Conservation (phyloP, 257 asterid genomes). For the Nicotiana noctiflora region DNA sequence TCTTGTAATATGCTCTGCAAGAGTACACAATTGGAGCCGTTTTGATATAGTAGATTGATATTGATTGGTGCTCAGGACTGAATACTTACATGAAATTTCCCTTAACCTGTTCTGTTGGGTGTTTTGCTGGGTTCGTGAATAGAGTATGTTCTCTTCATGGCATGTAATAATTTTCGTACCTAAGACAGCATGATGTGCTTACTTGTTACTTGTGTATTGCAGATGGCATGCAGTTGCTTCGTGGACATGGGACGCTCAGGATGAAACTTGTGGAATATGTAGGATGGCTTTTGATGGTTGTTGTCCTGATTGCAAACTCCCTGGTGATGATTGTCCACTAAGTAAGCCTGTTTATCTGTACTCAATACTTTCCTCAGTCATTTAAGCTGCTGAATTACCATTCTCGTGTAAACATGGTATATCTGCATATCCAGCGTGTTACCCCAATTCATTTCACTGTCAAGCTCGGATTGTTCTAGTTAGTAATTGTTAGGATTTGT, state of each 20-base stretch:
- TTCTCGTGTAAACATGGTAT: not conserved
- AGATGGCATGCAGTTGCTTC: constrained; percentile 91
- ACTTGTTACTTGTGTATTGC: not conserved
- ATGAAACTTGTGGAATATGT: constrained; percentile 90
- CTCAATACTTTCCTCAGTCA: not conserved
- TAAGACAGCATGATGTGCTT: not conserved
- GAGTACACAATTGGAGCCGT: not conserved
- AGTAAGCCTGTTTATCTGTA: constrained; percentile 34
- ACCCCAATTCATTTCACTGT: too few relatives aligned
- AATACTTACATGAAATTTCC: constrained; percentile 10
- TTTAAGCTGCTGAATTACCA: not conserved
- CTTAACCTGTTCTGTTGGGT: constrained; percentile 37
- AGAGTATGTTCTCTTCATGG: constrained; percentile 51
- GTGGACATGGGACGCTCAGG: constrained; percentile 99
- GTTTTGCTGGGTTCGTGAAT: constrained; percentile 23
- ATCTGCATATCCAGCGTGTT: not conserved
- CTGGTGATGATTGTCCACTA: constrained; percentile 88
- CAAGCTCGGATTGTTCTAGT: too few relatives aligned
- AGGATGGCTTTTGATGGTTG: constrained; percentile 92
- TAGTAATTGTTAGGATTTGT: too few relatives aligned
- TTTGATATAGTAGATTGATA: not conserved
- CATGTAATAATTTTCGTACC: not conserved
- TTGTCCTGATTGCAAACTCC: constrained; percentile 85
- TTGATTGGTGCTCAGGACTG: not conserved
- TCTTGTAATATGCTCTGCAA: not conserved